Evolutionary conservation across 768 basidiomycete genomes (phyloP).

Genomic region (Suillus variegatus): DNA sequence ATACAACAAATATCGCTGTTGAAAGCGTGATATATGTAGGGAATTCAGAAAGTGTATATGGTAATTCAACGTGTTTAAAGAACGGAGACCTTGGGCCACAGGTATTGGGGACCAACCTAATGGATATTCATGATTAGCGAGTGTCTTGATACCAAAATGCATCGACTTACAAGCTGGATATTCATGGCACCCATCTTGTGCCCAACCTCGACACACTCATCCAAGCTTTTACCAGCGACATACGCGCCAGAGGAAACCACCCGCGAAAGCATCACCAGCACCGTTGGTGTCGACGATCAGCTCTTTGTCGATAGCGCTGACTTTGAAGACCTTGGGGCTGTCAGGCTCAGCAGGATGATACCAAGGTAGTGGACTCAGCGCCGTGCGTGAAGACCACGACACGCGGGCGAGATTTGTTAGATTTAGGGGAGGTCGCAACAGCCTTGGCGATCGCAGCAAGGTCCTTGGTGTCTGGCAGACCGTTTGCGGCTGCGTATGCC

Average conservation of each 20-base stretch:
- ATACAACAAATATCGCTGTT: constrained; percentile 37
- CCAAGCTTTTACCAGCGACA: constrained; percentile 73
- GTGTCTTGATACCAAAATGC: not conserved
- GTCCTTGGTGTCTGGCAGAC: constrained; percentile 65
- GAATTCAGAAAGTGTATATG: not conserved
- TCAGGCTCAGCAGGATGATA: constrained; percentile 58
- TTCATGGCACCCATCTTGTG: constrained; percentile 87
- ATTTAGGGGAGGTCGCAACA: constrained; percentile 77
- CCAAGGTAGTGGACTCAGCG: constrained; percentile 73
- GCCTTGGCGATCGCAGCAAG: constrained; percentile 67
- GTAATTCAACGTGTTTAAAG: constrained; percentile 26
- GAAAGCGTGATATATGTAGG: constrained; percentile 34
- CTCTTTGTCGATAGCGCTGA: constrained; percentile 55
- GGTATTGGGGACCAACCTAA: constrained; percentile 57
- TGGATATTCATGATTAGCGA: constrained; percentile 1
- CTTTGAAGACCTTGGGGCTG: constrained; percentile 55
- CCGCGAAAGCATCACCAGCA: constrained; percentile 96
- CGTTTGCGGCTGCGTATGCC: constrained; percentile 76
- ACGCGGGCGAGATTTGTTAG: constrained; percentile 74
- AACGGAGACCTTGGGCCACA: constrained; percentile 57
- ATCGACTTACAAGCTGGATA: constrained; percentile 65
- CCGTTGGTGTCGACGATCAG: constrained; percentile 96
- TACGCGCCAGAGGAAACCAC: constrained; percentile 91
- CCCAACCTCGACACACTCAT: constrained; percentile 79
- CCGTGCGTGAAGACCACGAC: constrained; percentile 93